These are phyloP conservation scores for Magnaporthiopsis poae DNA, from an alignment of 2,329 filamentous ascomycete species.

Conservation along the genomic window DNA sequence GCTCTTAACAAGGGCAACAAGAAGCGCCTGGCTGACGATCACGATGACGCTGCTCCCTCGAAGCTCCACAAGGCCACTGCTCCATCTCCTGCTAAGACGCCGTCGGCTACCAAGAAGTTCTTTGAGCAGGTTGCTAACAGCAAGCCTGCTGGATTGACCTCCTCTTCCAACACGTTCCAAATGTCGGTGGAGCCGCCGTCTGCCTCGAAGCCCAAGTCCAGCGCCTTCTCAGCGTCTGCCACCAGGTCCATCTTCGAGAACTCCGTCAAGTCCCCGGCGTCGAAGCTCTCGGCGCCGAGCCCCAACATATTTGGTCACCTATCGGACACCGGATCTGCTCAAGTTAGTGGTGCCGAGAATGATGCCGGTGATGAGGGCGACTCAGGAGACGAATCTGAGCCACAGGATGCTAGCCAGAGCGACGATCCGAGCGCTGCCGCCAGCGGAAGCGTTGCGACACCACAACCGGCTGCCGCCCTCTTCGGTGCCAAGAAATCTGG, in stretches of 20 bases:
- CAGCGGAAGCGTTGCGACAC: constrained; percentile 31
- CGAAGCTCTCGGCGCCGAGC: constrained; percentile 12
- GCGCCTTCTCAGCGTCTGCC: constrained; percentile 17
- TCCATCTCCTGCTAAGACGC: constrained; percentile 20
- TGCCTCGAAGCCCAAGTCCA: constrained; percentile 20
- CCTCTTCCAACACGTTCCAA: constrained; percentile 7
- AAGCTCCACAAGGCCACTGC: constrained; percentile 38
- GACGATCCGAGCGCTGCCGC: constrained; percentile 33
- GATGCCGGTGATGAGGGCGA: constrained; percentile 31
- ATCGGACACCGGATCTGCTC: constrained; percentile 45
- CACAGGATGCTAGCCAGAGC: constrained; percentile 32
- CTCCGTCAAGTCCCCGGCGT: constrained; percentile 24
- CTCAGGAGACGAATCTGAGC: constrained; percentile 34
- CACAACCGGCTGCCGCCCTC: constrained; percentile 25
- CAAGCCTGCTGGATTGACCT: constrained; percentile 13
- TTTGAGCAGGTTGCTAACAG: constrained; percentile 48
- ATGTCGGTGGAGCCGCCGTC: constrained; percentile 21
- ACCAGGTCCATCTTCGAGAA: constrained; percentile 14
- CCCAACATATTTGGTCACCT: constrained; percentile 51
- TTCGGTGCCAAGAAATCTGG: constrained; percentile 23
- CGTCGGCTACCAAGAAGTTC: constrained; percentile 45
- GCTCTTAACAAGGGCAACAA: constrained; percentile 37
- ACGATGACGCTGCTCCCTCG: constrained; percentile 36
- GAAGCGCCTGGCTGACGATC: constrained; percentile 43
- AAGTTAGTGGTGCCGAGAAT: constrained; percentile 41